phyloP scores from a whole-genome alignment of 345 rosid genomes.

The Salix purpurea region DNA sequence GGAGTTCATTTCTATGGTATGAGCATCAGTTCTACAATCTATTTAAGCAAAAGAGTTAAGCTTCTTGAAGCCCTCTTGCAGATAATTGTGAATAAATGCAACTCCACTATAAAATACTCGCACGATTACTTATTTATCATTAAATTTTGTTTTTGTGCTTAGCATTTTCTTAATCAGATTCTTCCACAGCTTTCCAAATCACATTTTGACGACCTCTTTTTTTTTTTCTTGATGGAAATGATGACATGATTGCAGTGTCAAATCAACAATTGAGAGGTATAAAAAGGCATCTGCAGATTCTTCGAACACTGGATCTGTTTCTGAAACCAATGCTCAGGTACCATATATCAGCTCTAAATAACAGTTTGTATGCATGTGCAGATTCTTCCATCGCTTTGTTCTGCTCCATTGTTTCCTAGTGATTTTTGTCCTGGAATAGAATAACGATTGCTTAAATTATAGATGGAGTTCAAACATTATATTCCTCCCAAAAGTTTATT shows the following conservation, averaged over 20 bases:
- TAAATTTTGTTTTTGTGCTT: neutral
- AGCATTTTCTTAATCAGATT: neutral
- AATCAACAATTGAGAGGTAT: slow-evolving; percentile 87
- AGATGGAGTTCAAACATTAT: neutral
- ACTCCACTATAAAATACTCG: neutral
- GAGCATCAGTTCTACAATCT: neutral
- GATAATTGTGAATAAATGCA: neutral
- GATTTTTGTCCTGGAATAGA: too few relatives aligned
- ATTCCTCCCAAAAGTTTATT: neutral
- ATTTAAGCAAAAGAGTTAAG: neutral
- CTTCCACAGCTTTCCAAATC: neutral
- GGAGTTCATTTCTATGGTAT: neutral
- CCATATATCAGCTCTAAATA: neutral
- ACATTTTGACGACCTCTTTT: neutral
- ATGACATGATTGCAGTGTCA: slow-evolving; percentile 53
- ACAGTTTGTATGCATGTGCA: neutral
- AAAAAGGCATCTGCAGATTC: slow-evolving; percentile 73
- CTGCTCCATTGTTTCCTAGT: neutral
- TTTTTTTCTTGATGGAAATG: neutral
- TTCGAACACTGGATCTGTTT: slow-evolving; percentile 58
- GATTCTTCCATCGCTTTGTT: neutral
- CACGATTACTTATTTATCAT: neutral
- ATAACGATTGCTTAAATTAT: neutral
- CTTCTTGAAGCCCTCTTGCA: neutral
- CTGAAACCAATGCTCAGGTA: slow-evolving; percentile 93